Conservation (phyloP, 257 asterid genomes). For the Coffea canephora region DNA sequence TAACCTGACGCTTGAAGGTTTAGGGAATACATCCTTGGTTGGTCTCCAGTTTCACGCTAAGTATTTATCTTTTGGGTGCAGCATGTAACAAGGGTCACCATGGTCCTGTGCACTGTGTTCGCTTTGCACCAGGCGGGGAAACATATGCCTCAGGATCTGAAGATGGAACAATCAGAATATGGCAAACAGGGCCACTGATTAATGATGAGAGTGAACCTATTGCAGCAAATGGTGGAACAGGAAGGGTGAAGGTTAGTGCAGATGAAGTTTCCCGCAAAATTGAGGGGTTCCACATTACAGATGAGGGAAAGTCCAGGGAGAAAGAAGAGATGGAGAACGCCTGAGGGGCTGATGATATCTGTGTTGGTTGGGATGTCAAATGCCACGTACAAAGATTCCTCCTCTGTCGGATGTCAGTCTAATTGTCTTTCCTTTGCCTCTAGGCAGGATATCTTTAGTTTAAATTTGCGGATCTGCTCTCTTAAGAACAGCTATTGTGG, state of each 20-base stretch:
- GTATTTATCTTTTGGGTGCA: conserved; percentile 11
- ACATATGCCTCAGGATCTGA: conserved; percentile 44
- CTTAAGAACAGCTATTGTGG: background rate
- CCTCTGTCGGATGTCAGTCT: background rate
- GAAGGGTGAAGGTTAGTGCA: conserved; percentile 29
- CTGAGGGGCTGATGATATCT: conserved; percentile 1
- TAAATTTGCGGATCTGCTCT: background rate
- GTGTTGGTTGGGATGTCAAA: background rate
- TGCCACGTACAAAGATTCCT: background rate
- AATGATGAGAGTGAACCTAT: conserved; percentile 26
- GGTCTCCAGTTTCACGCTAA: background rate
- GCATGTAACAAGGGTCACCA: conserved; percentile 48
- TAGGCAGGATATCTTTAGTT: background rate
- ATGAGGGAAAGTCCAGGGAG: conserved; percentile 26
- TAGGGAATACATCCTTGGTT: background rate
- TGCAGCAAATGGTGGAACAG: conserved; percentile 16
- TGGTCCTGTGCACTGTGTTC: conserved; percentile 43
- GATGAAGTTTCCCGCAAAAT: conserved; percentile 34
- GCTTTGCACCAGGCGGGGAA: conserved; percentile 37
- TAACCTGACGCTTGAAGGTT: background rate
- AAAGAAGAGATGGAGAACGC: conserved; percentile 25
- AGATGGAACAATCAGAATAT: conserved; percentile 41
- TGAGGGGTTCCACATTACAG: conserved; percentile 32
- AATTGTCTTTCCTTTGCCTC: background rate
- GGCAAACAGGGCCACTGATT: conserved; percentile 35